A percentile compares a stretch with the other conserved stretches of the same genome.
Evolutionary conservation across 768 basidiomycete species (phyloP).

Genomic region (Gelatoporia subvermispora): DNA sequence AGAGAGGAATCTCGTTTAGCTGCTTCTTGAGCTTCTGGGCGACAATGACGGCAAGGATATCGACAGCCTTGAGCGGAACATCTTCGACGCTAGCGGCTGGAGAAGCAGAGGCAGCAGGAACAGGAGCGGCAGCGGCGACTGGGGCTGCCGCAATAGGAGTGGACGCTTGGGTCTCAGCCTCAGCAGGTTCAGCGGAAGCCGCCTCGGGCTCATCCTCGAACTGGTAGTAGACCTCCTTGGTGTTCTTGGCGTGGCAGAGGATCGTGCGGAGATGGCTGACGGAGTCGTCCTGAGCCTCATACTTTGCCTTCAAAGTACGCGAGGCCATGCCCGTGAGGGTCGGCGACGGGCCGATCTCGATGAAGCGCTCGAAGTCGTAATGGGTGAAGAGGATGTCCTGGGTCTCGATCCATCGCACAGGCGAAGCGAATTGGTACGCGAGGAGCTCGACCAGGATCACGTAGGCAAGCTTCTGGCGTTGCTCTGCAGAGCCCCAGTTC

Average conservation of each 20-base stretch:
- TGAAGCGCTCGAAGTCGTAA: constrained; percentile 86
- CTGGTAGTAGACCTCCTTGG: constrained; percentile 96
- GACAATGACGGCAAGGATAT: constrained; percentile 82
- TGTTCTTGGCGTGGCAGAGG: constrained; percentile 91
- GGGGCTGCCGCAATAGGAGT: constrained; percentile 34
- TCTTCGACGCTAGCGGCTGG: constrained; percentile 80
- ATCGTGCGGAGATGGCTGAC: constrained; percentile 73
- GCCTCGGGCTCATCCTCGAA: constrained; percentile 81
- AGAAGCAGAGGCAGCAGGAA: constrained; percentile 47
- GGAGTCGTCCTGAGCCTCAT: constrained; percentile 86
- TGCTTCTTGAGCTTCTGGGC: constrained; percentile 99
- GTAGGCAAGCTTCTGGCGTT: constrained; percentile 92
- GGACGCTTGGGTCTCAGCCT: constrained; percentile 20
- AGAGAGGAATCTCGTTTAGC: constrained; percentile 80
- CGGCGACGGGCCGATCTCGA: constrained; percentile 95
- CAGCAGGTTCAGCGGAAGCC: constrained; percentile 28
- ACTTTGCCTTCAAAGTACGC: constrained; percentile 89
- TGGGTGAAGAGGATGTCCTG: constrained; percentile 89
- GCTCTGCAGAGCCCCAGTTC: constrained; percentile 72
- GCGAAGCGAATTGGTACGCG: constrained; percentile 97
- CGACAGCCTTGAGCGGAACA: constrained; percentile 84
- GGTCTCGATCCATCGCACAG: constrained; percentile 99
- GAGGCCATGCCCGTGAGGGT: constrained; percentile 94
- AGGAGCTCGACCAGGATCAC: constrained; percentile 94
- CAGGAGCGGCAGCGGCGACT: constrained; percentile 36